These are phyloP conservation scores for Irpex sp. DNA, from an alignment of 1,284 basidiomycete genomes.

Conservation along the genomic window DNA sequence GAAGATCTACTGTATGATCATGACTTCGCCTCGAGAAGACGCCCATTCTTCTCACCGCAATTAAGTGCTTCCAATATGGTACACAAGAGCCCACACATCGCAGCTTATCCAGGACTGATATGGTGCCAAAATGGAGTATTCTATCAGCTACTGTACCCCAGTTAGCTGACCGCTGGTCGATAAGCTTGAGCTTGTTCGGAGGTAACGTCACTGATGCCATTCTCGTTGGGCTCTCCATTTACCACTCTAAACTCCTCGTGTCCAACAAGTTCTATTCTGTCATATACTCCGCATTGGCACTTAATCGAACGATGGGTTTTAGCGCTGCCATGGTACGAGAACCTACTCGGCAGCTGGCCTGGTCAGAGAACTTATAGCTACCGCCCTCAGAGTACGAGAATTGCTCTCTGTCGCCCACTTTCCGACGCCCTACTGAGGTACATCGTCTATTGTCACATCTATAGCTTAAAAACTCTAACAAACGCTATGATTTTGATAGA, in stretches of 20 bases:
- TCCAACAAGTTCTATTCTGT: too few relatives aligned
- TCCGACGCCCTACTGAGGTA: neutral
- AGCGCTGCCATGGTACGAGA: neutral
- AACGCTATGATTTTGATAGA: too few relatives aligned
- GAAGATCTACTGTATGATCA: too few relatives aligned
- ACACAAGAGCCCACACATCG: too few relatives aligned
- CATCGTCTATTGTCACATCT: neutral
- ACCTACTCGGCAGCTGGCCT: neutral
- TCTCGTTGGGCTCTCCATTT: neutral
- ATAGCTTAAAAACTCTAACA: too few relatives aligned
- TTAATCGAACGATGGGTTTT: neutral
- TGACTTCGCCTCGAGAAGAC: too few relatives aligned
- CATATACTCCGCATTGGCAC: neutral
- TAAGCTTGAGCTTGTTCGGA: neutral
- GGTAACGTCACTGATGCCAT: neutral
- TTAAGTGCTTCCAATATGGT: too few relatives aligned
- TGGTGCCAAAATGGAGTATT: neutral
- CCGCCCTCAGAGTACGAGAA: neutral
- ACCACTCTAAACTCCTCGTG: neutral
- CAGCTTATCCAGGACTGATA: neutral
- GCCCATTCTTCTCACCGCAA: too few relatives aligned
- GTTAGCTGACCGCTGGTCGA: neutral
- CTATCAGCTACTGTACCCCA: neutral
- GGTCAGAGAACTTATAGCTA: neutral
- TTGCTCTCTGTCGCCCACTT: neutral